Conservation (phyloP, 2,329 filamentous ascomycete genomes). For the Leptodontidium sp. region DNA sequence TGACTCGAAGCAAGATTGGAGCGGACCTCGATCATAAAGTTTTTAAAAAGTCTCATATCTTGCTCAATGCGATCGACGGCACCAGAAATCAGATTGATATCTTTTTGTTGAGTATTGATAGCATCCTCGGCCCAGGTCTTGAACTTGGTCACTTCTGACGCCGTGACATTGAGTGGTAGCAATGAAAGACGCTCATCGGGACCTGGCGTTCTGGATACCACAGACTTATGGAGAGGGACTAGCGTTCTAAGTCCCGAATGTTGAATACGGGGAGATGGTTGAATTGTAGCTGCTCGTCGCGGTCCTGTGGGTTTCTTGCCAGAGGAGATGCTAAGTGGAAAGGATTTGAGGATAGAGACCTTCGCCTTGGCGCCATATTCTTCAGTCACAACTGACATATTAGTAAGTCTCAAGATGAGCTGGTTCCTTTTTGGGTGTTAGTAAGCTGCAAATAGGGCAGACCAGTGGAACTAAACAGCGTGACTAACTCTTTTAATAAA, state of each 20-base stretch:
- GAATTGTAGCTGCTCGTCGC: conserved; percentile 28
- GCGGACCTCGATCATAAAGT: conserved; percentile 44
- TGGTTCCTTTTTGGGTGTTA: conserved; percentile 39
- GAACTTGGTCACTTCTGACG: conserved; percentile 34
- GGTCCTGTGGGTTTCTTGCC: conserved; percentile 14
- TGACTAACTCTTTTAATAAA: conserved; percentile 41
- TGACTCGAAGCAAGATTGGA: conserved; percentile 33
- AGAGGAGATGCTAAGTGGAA: conserved; percentile 32
- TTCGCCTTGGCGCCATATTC: conserved; percentile 36
- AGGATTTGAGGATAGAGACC: conserved; percentile 35
- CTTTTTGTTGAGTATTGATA: conserved; percentile 41
- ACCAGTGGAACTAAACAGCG: background rate
- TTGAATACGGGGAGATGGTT: conserved; percentile 19
- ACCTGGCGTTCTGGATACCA: background rate
- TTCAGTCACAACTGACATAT: conserved; percentile 41
- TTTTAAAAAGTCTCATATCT: conserved; percentile 43
- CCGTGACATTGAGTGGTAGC: background rate
- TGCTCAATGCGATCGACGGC: conserved; percentile 41
- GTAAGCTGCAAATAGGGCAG: background rate
- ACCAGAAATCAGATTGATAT: conserved; percentile 44
- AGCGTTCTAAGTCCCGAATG: background rate
- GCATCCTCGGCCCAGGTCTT: conserved; percentile 39
- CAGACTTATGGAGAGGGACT: background rate
- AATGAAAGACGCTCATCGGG: background rate
- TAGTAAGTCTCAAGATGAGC: conserved; percentile 41